Base-by-base conservation (phyloP, 108 stramenopile species). In the Nitzschia putrida region DNA sequence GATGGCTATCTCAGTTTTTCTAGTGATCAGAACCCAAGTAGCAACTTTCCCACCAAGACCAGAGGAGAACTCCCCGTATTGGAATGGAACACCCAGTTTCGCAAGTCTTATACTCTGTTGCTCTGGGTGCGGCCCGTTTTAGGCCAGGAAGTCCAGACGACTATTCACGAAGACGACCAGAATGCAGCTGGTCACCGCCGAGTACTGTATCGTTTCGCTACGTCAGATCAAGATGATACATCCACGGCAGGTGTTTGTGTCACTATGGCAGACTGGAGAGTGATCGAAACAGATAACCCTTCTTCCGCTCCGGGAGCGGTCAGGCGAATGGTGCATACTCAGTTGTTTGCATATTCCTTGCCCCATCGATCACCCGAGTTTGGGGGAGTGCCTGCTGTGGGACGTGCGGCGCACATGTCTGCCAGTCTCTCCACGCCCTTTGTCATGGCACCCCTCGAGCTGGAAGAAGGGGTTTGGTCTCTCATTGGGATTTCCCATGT, bases 61-160 rank as follows among this genome's bases (percentile, higher is more conserved):
- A 40, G 52, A 43, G 73, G 73, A 26, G 54, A 61, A 18, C 49
- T 61, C 47, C 93, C 93, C 0, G 74, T 75, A 0, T 63, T 94
- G 60, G 89, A 90, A 40, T 89, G 87, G 86, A 85, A 87, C 55
- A 64, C 68, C 18, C 78, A 83, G 8, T 94, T 92, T 73, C 87
- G 88, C n/a, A 94, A 92, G 69, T 83, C 89, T 14, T 92, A 94
- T 58, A 83, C 85, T 9, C 37, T 94, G 0, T 50, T 89, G 45
- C 60, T 94, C 43, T 94, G 93, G 93, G 79, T 94, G 24, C 77
- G 90, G 37, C 89, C 90, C n/a, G 58, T 67, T 24, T 24, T 85
- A 13, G 72, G 65, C 45, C 14, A 20, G 22, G 39, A 53, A 51
- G 39, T 38, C 0, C 13, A 39, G 29, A 29, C 66, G 4, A 68